A percentile compares a stretch with the other conserved stretches of the same genome.
Conservation (phyloP, 257 asterid genomes). For the Echium plantagineum region DNA sequence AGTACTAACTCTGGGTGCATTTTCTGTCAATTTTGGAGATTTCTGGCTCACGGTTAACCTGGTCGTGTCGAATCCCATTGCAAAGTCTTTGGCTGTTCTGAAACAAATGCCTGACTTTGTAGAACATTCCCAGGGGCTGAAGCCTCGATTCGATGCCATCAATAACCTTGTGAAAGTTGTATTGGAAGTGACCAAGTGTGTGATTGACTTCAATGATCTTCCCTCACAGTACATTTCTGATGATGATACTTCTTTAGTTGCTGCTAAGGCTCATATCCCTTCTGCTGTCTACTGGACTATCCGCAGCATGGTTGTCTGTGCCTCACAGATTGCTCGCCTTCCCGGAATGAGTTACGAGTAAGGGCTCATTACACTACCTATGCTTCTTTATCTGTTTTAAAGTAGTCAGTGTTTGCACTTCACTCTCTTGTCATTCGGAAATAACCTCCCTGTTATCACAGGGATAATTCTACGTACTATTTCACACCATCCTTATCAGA, state of each 20-base stretch:
- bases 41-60: conserved; percentile 55
- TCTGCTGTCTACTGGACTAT: conserved; percentile 10
- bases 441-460: too few relatives aligned
- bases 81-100: conserved; percentile 40
- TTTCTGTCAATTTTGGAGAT: conserved; percentile 56
- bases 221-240: conserved; percentile 27
- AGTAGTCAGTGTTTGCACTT: too few relatives aligned
- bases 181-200: conserved; percentile 26
- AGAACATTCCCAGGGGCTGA: conserved; percentile 18
- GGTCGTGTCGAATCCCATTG: conserved; percentile 25
- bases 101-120: conserved; percentile 32
- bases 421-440: too few relatives aligned
- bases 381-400: background rate
- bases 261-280: conserved; percentile 24
- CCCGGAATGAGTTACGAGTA: conserved; percentile 6
- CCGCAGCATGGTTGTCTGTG: conserved; percentile 7
- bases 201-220: conserved; percentile 40
- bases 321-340: conserved; percentile 2
- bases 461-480: too few relatives aligned
- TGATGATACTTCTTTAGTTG: conserved; percentile 22
- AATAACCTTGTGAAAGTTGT: conserved; percentile 20
- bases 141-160: conserved; percentile 33
- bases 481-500: too few relatives aligned
- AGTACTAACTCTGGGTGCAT: conserved; percentile 41
- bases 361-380: background rate